Evolutionary conservation across 164 flowering plant species (phyloP), one percentile per base, ranked within the genome.

Genomic region (Dillenia turbinata): DNA sequence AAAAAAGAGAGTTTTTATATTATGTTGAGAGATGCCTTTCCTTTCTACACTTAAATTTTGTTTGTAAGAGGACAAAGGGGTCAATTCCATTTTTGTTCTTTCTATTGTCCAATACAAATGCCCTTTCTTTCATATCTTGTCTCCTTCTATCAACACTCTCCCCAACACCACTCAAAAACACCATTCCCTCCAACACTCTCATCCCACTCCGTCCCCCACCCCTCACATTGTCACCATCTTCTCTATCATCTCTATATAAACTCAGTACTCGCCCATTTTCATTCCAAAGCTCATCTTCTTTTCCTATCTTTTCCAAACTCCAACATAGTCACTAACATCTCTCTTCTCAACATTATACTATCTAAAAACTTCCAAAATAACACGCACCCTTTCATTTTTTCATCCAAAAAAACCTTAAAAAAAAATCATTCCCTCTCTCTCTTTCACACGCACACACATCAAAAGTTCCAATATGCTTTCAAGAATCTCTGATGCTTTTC

Each of bases 1-100:
- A 55, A 51, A 45, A 52, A 10, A 10, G 9, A 13, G 45, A 10
- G 12, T 12, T 62, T 12, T 60, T 56, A 16, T 60, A 44, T 62
- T 17, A 66, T 46, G 17, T 56, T 52, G 47, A 60, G 57, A 58
- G 72, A 56, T 56, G 72, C 69, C 44, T 60, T 26, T 54, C 26
- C 43, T 60, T 40, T 46, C 8, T 57, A 10, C 33, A 10, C 6
- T 12, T 53, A 16, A 45, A 8, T 14, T 53, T 56, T 60, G 12
- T 45, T 47, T 61, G 66, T 62, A 60, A 26, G 65, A 77, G 85
- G 83, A 76, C 75, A 75, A 74, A 67, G 69, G 76, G 85, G 83
- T 73, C 82, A 75, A 75, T 77, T 70, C 59, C 16, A 3, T 53
- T 44, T 70, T 75, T 79, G 79, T 73, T 75, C 71, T 75, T 71